Percentiles rank a stretch among this genome's conserved stretches.
phyloP scores from a whole-genome alignment of 2,329 filamentous ascomycete genomes.

The Periconia macrospinosa region DNA sequence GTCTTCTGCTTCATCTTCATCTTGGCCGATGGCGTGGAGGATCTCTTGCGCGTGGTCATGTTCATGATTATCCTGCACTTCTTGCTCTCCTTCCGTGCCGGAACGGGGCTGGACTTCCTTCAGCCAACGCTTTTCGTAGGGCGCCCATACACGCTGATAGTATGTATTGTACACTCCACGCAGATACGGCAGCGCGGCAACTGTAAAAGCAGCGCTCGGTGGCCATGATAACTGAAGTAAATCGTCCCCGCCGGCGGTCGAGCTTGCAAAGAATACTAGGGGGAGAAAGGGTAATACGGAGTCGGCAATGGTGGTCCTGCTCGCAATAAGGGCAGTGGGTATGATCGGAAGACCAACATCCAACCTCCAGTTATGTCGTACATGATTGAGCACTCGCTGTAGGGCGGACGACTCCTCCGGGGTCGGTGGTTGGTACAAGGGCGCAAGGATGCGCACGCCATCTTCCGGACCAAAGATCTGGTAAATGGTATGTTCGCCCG shows the following conservation, averaged over 20 bases:
- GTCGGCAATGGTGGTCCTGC: conserved; percentile 66
- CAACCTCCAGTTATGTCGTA: conserved; percentile 52
- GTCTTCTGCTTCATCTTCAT: conserved; percentile 34
- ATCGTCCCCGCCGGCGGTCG: conserved; percentile 48
- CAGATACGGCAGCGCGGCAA: conserved; percentile 67
- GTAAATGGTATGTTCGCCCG: conserved; percentile 66
- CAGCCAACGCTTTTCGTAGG: conserved; percentile 62
- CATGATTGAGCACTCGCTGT: conserved; percentile 32
- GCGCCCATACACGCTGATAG: conserved; percentile 62
- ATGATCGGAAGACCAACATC: conserved; percentile 68
- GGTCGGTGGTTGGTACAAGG: conserved; percentile 40
- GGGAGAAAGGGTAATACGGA: conserved; percentile 65
- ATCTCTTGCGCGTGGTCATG: conserved; percentile 10
- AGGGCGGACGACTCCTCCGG: conserved; percentile 28
- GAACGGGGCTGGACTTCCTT: conserved; percentile 63
- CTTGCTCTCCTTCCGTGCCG: conserved; percentile 30
- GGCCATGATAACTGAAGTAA: conserved; percentile 64
- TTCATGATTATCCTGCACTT: conserved; percentile 12
- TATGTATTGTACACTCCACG: conserved; percentile 65
- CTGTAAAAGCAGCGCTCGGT: conserved; percentile 65
- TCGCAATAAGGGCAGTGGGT: conserved; percentile 68
- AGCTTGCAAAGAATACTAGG: conserved; percentile 61
- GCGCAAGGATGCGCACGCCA: conserved; percentile 56
- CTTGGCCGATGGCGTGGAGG: conserved; percentile 13
- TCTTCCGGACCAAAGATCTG: conserved; percentile 68